Evolutionary conservation across 139 green algal genomes (phyloP), one percentile per base, ranked within the genome.

Genomic region (Picochlorum costavermella): DNA sequence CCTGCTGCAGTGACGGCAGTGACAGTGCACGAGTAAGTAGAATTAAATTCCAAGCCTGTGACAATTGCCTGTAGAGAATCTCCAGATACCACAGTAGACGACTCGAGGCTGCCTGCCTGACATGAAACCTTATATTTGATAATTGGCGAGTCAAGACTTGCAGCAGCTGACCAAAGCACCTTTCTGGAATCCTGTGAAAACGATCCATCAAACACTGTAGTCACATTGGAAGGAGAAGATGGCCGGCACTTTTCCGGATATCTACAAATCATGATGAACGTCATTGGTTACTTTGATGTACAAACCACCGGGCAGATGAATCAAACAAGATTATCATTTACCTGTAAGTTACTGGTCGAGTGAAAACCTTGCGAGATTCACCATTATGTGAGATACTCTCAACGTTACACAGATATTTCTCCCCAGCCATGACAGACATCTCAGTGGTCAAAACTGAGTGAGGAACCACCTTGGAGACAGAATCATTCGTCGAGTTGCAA

Each of bases 1-100:
- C 46, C 46, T 53, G 46, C 46, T 20, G 46, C 46, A 53, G 46
- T 53, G n/a, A 53, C 20, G n/a, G 46, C 46, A 28, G 46, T 53
- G 20, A 53, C 17, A 53, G 46, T 53, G 46, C 46, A 53, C 10
- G 46, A 23, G 46, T 53, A 53, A 53, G 16, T 53, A 23, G 46
- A 53, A 20, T 23, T 23, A 10, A 53, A 53, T 23, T 53, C 46
- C 46, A 53, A 53, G 16, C n/a, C 46, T 28, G 46, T 28, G 16
- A 53, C 46, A 23, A 53, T 53, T 20, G 11, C 46, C n/a, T 20
- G n/a, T 28, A 53, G 20, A 4, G 46, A 53, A 53, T 53, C 46
- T 28, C 46, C 46, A 53, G 46, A 11, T 11, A 53, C 46, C n/a
- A 53, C 17, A 28, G 46, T 53, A 20, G 46, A 53, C 6, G 46